A percentile compares a stretch with the other conserved stretches of the same genome.
Evolutionary conservation across 2,329 filamentous ascomycete genomes (phyloP).

Genomic region (Ophiostoma triangulosporum): DNA sequence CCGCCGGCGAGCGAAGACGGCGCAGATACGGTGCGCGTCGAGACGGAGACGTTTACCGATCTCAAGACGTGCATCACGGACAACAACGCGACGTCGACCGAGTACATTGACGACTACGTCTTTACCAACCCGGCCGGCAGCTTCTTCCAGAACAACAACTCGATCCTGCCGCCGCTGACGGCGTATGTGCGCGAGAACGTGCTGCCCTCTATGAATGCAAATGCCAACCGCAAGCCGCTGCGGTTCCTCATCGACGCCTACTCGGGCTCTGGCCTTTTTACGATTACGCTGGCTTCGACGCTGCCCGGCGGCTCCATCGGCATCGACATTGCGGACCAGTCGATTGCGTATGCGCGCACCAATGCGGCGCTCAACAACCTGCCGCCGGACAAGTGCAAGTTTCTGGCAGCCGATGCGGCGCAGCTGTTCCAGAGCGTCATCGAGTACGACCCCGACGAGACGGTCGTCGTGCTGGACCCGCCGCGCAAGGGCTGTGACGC

Average conservation of each 20-base stretch:
- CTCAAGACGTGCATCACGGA: constrained; percentile 84
- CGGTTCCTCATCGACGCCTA: constrained; percentile 94
- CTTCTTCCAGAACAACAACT: constrained; percentile 99
- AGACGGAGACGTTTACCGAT: constrained; percentile 51
- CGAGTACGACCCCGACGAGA: constrained; percentile 60
- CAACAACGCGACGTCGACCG: constrained; percentile 66
- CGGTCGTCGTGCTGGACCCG: constrained; percentile 91
- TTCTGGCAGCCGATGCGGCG: constrained; percentile 79
- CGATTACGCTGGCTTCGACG: constrained; percentile 73
- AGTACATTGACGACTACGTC: constrained; percentile 73
- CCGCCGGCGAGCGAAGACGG: constrained; percentile 16
- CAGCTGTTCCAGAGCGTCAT: constrained; percentile 63
- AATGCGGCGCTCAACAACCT: constrained; percentile 73
- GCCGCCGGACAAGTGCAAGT: constrained; percentile 52
- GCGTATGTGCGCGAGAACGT: constrained; percentile 73
- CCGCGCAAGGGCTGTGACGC: constrained; percentile 88
- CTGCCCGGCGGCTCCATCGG: constrained; percentile 74
- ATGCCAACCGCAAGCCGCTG: constrained; percentile 26
- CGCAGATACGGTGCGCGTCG: constrained; percentile 34
- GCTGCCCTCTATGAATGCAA: constrained; percentile 23
- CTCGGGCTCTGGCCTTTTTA: constrained; percentile 94
- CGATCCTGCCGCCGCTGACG: constrained; percentile 78
- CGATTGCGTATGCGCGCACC: constrained; percentile 61
- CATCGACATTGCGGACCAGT: constrained; percentile 74
- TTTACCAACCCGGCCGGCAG: constrained; percentile 87